A percentile compares a stretch with the other conserved stretches of the same genome.
Conservation (phyloP, 1,284 basidiomycete species). For the Bondarzewia mesenterica region DNA sequence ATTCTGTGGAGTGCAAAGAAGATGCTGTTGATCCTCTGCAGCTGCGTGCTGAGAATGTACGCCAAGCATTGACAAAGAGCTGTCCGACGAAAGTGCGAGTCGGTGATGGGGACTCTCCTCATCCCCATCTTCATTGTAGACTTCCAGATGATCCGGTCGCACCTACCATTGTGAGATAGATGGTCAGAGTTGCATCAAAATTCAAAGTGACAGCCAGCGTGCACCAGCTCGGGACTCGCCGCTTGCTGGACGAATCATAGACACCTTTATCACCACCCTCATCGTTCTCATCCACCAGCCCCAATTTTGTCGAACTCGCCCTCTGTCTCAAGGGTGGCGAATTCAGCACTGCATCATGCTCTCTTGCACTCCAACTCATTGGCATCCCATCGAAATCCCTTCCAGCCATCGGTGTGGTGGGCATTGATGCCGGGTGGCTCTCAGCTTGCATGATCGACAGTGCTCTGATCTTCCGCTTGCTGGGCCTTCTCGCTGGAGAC, state of each 20-base stretch:
- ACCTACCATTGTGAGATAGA: constrained; percentile 35
- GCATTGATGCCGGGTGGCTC: constrained; percentile 10
- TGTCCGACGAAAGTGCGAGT: constrained; percentile 41
- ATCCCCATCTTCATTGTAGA: constrained; percentile 47
- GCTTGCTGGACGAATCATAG: constrained; percentile 72
- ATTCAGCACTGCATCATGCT: constrained; percentile 1
- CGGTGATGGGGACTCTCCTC: constrained; percentile 17
- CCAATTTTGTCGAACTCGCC: constrained; percentile 26
- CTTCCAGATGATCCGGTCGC: constrained; percentile 75
- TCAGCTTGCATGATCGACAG: constrained; percentile 5
- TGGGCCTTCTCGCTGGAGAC: constrained; percentile 5
- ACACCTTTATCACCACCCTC: constrained; percentile 46
- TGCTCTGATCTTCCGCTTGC: neutral
- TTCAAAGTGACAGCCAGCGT: no score
- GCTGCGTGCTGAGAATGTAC: constrained; percentile 35
- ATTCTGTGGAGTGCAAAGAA: constrained; percentile 18
- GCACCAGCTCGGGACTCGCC: constrained; percentile 76
- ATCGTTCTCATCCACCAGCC: constrained; percentile 22
- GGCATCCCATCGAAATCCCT: constrained; percentile 6
- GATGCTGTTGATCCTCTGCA: constrained; percentile 35
- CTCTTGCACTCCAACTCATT: neutral
- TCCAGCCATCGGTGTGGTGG: constrained; percentile 14
- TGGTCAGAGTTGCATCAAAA: neutral
- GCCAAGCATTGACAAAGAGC: constrained; percentile 46
- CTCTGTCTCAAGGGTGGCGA: constrained; percentile 4